Conservation (phyloP, 768 basidiomycete genomes). For the Leccinum arenicola region DNA sequence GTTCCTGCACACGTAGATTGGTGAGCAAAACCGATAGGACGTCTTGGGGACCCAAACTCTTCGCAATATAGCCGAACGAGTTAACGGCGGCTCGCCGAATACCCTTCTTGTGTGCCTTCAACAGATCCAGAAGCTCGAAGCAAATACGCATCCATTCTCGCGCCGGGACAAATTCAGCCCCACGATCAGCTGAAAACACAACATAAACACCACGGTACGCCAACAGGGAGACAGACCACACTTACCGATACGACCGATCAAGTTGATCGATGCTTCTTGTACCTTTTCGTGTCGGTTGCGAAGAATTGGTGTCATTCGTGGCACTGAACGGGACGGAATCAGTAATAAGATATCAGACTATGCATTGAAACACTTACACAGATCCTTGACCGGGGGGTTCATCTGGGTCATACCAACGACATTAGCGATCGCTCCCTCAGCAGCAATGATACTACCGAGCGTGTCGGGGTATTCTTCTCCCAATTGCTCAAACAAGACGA, state of each 20-base stretch:
- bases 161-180: constrained; percentile 97
- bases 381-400: constrained; percentile 99
- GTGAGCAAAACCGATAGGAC: constrained; percentile 94
- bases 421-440: constrained; percentile 97
- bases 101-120: constrained; percentile 99
- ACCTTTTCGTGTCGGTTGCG: constrained; percentile 99
- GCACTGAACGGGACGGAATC: constrained; percentile 53
- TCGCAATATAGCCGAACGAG: constrained; percentile 99
- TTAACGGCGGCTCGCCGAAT: constrained; percentile 99
- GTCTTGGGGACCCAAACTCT: constrained; percentile 98
- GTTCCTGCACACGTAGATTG: constrained; percentile 96
- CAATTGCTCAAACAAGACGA: constrained; percentile 96
- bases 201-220: constrained; percentile 4
- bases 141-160: constrained; percentile 99
- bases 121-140: constrained; percentile 92
- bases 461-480: constrained; percentile 99
- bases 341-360: not conserved
- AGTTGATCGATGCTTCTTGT: constrained; percentile 98
- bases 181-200: constrained; percentile 75
- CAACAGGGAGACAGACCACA: not conserved
- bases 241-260: constrained; percentile 92
- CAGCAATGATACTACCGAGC: constrained; percentile 97
- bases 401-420: constrained; percentile 99
- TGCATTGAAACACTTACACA: constrained; percentile 59
- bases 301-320: constrained; percentile 99